phyloP scores from a whole-genome alignment of 495 filamentous ascomycete species.

The Xylaria longipes region DNA sequence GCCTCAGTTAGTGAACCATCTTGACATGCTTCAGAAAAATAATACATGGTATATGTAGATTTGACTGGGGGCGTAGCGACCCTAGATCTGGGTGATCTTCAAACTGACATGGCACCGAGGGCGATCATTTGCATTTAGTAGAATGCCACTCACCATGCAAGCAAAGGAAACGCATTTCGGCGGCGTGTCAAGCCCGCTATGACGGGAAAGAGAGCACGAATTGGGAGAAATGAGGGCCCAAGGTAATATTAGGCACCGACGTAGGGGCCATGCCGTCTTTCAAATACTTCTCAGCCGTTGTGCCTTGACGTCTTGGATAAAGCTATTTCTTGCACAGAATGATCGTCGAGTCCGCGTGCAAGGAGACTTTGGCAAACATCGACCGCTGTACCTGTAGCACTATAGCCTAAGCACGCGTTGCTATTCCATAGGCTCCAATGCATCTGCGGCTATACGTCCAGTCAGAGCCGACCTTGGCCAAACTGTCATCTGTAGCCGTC shows the following conservation, averaged over 20 bases:
- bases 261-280: slow-evolving; percentile 7
- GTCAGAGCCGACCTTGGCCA: not conserved
- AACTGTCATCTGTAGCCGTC: not conserved
- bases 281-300: slow-evolving; percentile 3
- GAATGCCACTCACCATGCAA: slow-evolving; percentile 23
- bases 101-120: not conserved
- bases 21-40: not conserved
- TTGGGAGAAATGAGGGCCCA: not conserved
- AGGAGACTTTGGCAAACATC: not conserved
- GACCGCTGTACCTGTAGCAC: not conserved
- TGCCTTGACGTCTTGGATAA: not conserved
- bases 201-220: not conserved
- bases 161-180: slow-evolving; percentile 30
- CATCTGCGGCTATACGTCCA: slow-evolving; percentile 1
- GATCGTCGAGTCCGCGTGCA: not conserved
- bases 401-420: not conserved
- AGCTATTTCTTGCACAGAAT: slow-evolving; percentile 1
- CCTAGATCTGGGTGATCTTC: not conserved
- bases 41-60: not conserved
- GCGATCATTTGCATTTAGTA: not conserved
- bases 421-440: not conserved
- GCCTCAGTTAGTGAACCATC: not conserved
- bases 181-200: not conserved
- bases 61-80: not conserved
- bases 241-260: not conserved